A percentile compares a stretch with the other conserved stretches of the same genome.
Evolutionary conservation across 495 filamentous ascomycete genomes (phyloP).

Genomic region (Talaromyces thailandensis): DNA sequence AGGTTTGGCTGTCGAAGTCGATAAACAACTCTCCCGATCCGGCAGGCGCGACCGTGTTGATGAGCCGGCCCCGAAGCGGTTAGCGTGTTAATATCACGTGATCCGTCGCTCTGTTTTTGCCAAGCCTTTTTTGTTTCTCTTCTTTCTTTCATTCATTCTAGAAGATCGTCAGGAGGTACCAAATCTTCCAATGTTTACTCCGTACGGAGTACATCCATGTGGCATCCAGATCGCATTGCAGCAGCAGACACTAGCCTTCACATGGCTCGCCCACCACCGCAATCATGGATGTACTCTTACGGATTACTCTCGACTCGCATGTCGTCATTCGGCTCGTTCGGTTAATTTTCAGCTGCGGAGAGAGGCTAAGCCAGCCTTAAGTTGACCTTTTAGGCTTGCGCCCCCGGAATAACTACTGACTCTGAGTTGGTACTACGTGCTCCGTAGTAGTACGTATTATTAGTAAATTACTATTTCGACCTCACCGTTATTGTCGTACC

Average conservation of each 20-base stretch:
- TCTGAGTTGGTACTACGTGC: no score
- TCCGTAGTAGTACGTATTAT: no score
- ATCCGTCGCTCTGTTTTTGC: neutral
- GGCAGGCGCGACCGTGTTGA: slow-evolving; percentile 4
- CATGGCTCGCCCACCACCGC: neutral
- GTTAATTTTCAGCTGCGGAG: neutral
- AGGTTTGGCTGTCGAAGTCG: neutral
- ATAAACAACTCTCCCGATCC: slow-evolving; percentile 8
- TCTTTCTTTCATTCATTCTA: neutral
- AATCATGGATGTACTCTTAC: no score
- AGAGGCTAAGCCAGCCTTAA: neutral
- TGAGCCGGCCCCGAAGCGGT: neutral
- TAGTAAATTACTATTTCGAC: neutral
- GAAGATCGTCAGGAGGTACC: neutral
- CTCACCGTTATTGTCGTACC: neutral
- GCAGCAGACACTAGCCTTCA: neutral
- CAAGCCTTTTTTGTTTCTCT: neutral
- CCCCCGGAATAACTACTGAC: neutral
- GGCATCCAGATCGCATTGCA: neutral
- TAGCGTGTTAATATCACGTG: slow-evolving; percentile 2
- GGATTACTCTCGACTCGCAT: neutral
- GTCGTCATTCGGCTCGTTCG: neutral
- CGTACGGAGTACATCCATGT: neutral
- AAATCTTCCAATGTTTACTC: neutral
- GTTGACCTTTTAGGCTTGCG: neutral